Evolutionary conservation across 306 rosid genomes (phyloP), one percentile per base, ranked within the genome.

Genomic region (Sicyos edulis): DNA sequence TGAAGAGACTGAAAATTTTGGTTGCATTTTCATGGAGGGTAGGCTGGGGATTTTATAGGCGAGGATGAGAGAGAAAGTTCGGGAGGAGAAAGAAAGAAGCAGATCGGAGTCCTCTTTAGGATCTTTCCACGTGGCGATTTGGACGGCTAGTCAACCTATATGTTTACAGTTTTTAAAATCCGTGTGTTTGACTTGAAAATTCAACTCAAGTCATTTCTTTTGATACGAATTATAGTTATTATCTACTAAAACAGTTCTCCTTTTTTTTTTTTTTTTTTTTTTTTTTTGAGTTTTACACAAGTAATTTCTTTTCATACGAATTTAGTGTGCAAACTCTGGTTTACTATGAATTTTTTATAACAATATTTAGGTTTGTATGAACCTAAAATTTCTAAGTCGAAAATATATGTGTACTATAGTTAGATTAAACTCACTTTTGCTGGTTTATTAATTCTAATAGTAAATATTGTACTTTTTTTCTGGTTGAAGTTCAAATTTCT

Each of bases 111-210:
- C 76, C 62, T 85, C 59, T 56, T 11, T 65, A 32, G 4, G 78
- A 77, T 79, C 74, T 3, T 19, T 65, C 75, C 84, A 82, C 88
- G 84, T 82, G 82, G 70, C 40, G 54, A 71, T 55, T 55, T 29
- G 17, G 49, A 54, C 54, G 78, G 78, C 70, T 63, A 63, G 70
- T 63, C 70, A 63, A 63, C 70, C 70, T n/a, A 63, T 10, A 17
- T 17, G 22, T 63, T 37, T 37, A 21, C 54, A 1, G 51, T 16
- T 37, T 37, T 59, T 40, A 40, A 40, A 67, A 76, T 52, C 74
- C 47, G 52, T 61, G 68, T 26, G 68, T 59, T 11, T 24, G 68
- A 67, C 68, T 76, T 58, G 44, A 54, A 47, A 24, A 47, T 50
- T 70, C 57, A 70, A 66, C 19, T 4, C 22, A 19, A 66, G 16